Percentiles rank a stretch among this genome's conserved stretches.
phyloP scores from a whole-genome alignment of 179 eudicot species.

The Beta lomatogona region DNA sequence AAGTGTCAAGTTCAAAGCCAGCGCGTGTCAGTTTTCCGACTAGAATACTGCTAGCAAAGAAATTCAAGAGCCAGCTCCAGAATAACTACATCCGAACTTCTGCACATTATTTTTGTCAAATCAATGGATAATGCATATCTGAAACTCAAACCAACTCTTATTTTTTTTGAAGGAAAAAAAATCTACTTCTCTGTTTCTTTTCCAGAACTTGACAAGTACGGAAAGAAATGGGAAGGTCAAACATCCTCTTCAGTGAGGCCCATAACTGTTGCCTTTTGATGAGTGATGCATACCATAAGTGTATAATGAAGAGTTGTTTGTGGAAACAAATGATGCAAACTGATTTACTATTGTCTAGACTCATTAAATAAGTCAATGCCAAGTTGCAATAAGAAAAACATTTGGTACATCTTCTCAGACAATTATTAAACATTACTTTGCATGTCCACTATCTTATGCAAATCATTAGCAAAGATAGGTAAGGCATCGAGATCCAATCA shows the following conservation, averaged over 20 bases:
- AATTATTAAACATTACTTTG: not conserved
- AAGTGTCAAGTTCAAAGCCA: conserved; percentile 4
- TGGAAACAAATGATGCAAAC: not conserved
- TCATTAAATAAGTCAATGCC: not conserved
- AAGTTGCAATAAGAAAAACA: not conserved
- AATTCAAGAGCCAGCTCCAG: not conserved
- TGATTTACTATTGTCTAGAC: not conserved
- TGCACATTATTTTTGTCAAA: not conserved
- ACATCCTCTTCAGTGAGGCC: not conserved
- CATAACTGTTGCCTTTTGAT: not conserved
- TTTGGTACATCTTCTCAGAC: not conserved
- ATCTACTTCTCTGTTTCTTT: not conserved
- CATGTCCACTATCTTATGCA: not conserved
- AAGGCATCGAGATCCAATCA: not conserved
- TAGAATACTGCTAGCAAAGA: not conserved
- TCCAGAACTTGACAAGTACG: not conserved
- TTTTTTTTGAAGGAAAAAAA: not conserved
- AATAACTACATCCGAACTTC: not conserved
- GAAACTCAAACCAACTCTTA: not conserved
- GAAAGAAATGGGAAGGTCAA: not conserved
- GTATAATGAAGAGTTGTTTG: not conserved
- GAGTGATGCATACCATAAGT: not conserved
- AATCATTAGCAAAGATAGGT: not conserved
- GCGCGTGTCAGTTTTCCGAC: not conserved
- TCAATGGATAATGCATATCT: not conserved